These are phyloP conservation scores for Psilocybe mexicana DNA, from an alignment of 1,284 basidiomycete genomes.

Conservation along the genomic window DNA sequence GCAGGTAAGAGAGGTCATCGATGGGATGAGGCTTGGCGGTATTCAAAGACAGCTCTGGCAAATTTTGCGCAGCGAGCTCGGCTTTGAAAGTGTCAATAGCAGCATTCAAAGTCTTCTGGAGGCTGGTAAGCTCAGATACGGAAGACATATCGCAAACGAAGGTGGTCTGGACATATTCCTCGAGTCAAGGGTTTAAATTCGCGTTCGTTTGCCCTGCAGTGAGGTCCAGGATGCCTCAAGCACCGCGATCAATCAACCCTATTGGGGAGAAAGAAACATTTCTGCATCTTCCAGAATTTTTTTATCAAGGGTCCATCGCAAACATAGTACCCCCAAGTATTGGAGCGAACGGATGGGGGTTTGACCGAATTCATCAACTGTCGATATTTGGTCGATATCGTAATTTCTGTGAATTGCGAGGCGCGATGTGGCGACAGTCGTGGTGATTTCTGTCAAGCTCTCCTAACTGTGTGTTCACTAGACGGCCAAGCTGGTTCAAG, in stretches of 20 bases:
- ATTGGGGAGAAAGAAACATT: not conserved
- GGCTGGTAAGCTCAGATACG: constrained; percentile 36
- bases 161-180: not conserved
- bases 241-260: not conserved
- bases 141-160: constrained; percentile 22
- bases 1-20: constrained; percentile 35
- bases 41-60: constrained; percentile 35
- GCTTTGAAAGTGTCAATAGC: constrained; percentile 38
- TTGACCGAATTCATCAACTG: too few relatives aligned
- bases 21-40: constrained; percentile 36
- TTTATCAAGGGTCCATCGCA: constrained; percentile 1
- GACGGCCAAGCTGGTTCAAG: constrained; percentile 5
- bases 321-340: not conserved
- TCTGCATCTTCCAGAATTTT: constrained; percentile 9
- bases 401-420: not conserved
- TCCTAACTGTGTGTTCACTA: not conserved
- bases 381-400: not conserved
- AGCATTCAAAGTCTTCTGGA: constrained; percentile 37
- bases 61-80: constrained; percentile 33
- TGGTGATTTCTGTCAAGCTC: not conserved
- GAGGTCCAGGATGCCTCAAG: not conserved
- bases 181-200: not conserved
- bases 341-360: too few relatives aligned
- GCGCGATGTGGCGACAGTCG: not conserved
- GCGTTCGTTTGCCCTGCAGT: not conserved